Base-by-base conservation (phyloP, 306 rosid genomes). In the Castanea mollissima region DNA sequence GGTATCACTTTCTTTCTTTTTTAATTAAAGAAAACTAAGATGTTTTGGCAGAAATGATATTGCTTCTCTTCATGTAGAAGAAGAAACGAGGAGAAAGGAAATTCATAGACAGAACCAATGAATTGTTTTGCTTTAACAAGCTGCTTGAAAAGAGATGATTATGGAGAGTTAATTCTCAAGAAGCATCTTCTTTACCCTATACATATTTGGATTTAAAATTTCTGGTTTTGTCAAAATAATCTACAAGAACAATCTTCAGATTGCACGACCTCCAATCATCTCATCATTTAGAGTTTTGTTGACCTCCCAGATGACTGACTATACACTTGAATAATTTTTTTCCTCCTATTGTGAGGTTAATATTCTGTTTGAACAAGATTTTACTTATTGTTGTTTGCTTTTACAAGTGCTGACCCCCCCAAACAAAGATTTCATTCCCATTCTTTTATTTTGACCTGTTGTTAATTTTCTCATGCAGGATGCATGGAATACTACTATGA, bases 401-500 rank as follows among this genome's bases (percentile, higher is more conserved):
- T 34, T 67, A 4, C 34, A 19, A 67, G 44, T 34, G 23, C 6
- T 3, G 51, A 11, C 7, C 35, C 46, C 11, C 3, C 3, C 46
- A 41, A 2, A 41, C 3, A 41, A 41, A 10, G 23, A 58, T 11
- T 10, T 19, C 13, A 19, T 58, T 58, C 6, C 16, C 16, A 2
- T 58, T 21, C 64, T 11, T 58, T 58, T 58, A 12, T 67, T 67
- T 67, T 67, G 72, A 67, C 27, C 7, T 44, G 19, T 72, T 46
- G 65, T 16, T 65, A 14, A 23, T 5, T 55, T 72, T 32, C 46
- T 12, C 54, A 18, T 67, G 11, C 85, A 80, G 87, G 82, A 77
- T 10, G 25, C 71, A 57, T 74, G 75, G 81, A 78, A 65, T 55
- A 12, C 44, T 56, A 14, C 77, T 35, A 44, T n/a, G 82, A 18